Evolutionary conservation across 1,139 yeast species (phyloP).

Genomic region (Suzukiozyma palmioleophila): DNA sequence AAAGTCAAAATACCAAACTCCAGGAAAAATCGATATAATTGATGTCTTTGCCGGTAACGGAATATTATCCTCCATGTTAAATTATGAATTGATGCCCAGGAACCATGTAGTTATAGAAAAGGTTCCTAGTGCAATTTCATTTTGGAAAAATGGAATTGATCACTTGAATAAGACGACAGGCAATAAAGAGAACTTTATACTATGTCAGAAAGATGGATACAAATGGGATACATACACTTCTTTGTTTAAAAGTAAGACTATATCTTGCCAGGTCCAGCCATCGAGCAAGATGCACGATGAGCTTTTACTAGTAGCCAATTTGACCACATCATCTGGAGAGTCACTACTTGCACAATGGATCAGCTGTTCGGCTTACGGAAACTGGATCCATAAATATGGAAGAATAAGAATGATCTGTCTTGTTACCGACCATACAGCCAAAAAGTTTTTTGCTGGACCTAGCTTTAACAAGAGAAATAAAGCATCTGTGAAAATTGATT

Average conservation of each 20-base stretch:
- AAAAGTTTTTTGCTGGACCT: slow-evolving; percentile 53
- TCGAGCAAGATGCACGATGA: slow-evolving; percentile 54
- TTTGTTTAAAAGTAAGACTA: slow-evolving; percentile 37
- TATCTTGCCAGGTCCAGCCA: slow-evolving; percentile 36
- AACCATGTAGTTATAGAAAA: slow-evolving; percentile 59
- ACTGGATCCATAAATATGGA: slow-evolving; percentile 77
- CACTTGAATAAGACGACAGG: slow-evolving; percentile 18
- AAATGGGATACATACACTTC: slow-evolving; percentile 57
- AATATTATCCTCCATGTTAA: slow-evolving; percentile 48
- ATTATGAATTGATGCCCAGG: slow-evolving; percentile 53
- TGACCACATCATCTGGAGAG: slow-evolving; percentile 57
- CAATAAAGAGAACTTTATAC: slow-evolving; percentile 26
- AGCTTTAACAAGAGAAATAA: slow-evolving; percentile 48
- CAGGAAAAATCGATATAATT: slow-evolving; percentile 49
- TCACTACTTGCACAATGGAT: slow-evolving; percentile 74
- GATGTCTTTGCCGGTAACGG: slow-evolving; percentile 65
- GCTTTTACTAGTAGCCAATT: slow-evolving; percentile 61
- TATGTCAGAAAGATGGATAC: slow-evolving; percentile 49
- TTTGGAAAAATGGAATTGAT: slow-evolving; percentile 23
- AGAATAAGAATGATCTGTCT: slow-evolving; percentile 66
- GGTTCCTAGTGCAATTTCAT: slow-evolving; percentile 31
- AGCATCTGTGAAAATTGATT: slow-evolving; percentile 56
- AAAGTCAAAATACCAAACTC: slow-evolving; percentile 35
- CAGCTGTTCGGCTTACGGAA: slow-evolving; percentile 60
- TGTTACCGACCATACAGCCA: slow-evolving; percentile 56